Evolutionary conservation across 176 grass and related monocot genomes (phyloP).

Genomic region (Rhipidocladum racemiflorum): DNA sequence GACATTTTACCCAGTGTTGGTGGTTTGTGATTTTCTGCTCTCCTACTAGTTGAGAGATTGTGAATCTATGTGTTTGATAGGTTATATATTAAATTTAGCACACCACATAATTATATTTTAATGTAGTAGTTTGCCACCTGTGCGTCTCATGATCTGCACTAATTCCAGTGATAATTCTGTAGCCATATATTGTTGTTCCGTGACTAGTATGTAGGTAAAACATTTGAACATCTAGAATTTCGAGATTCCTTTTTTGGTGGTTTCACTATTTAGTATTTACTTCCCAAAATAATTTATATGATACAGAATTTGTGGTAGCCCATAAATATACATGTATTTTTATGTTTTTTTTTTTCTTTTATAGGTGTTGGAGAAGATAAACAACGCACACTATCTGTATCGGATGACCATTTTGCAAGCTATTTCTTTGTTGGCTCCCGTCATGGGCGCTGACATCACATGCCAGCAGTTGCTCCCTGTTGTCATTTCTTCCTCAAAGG

Average conservation of each 20-base stretch:
- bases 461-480: slow-evolving; percentile 64
- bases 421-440: slow-evolving; percentile 66
- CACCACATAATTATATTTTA: not conserved
- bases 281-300: not conserved
- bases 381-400: slow-evolving; percentile 72
- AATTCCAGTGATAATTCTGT: not conserved
- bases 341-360: not conserved
- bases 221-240: not conserved
- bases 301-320: not conserved
- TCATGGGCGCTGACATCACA: slow-evolving; percentile 76
- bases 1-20: not conserved
- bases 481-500: slow-evolving; percentile 68
- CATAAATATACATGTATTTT: not conserved
- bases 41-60: not conserved
- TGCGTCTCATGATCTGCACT: not conserved
- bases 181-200: not conserved
- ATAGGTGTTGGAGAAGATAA: slow-evolving; percentile 73
- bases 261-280: not conserved
- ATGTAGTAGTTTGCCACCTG: not conserved
- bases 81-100: not conserved
- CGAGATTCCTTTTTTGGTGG: not conserved
- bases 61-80: not conserved
- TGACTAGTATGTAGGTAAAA: not conserved
- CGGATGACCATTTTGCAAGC: slow-evolving; percentile 70
- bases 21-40: not conserved